Evolutionary conservation across 495 filamentous ascomycete species (phyloP).

Genomic region (Articulospora tetracladia): DNA sequence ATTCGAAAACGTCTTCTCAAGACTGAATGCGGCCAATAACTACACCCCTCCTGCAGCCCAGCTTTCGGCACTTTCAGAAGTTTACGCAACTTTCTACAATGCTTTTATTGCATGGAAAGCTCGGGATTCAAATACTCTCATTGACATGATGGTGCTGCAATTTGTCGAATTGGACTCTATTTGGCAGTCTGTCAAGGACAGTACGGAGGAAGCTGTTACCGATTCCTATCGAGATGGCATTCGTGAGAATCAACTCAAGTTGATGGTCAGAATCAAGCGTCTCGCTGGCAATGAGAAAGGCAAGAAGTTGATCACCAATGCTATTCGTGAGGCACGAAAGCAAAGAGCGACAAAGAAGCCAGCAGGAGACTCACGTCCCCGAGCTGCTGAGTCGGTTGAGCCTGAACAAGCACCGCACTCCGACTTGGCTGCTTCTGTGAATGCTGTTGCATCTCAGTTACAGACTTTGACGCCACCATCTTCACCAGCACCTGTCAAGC

Average conservation of each 20-base stretch:
- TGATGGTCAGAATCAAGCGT: constrained; percentile 85
- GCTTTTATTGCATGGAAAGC: constrained; percentile 96
- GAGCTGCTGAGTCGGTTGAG: constrained; percentile 44
- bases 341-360: constrained; percentile 66
- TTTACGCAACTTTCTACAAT: constrained; percentile 79
- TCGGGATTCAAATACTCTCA: constrained; percentile 80
- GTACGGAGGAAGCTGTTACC: constrained; percentile 77
- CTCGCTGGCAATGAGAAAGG: constrained; percentile 81
- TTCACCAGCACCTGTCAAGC: constrained; percentile 15
- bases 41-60: constrained; percentile 56
- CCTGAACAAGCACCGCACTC: constrained; percentile 2
- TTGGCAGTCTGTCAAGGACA: constrained; percentile 93
- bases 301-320: constrained; percentile 75
- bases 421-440: constrained; percentile 21
- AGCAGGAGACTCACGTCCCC: constrained; percentile 65
- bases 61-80: constrained; percentile 58
- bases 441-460: constrained; percentile 19
- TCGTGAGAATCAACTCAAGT: constrained; percentile 83
- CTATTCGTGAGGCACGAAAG: constrained; percentile 75
- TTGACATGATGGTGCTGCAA: constrained; percentile 93
- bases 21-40: constrained; percentile 45
- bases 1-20: constrained; percentile 74
- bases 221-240: constrained; percentile 92
- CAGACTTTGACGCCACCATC: constrained; percentile 28
- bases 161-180: constrained; percentile 95